A percentile compares a stretch with the other conserved stretches of the same genome.
Conservation (phyloP, 768 basidiomycete species). For the Naganishia antarctica region DNA sequence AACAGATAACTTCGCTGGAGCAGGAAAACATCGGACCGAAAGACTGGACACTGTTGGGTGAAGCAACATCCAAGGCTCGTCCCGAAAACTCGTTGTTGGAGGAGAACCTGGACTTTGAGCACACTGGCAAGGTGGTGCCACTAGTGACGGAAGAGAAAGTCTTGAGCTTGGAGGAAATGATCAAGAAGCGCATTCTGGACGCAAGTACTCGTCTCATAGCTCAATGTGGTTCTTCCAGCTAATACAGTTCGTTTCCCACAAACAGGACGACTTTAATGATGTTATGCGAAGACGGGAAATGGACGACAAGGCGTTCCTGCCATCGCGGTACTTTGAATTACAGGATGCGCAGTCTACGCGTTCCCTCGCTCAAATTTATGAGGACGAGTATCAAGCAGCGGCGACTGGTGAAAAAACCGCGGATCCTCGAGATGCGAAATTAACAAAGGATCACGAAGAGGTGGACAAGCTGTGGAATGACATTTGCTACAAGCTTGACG, state of each 20-base stretch:
- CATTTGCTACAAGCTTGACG: constrained; percentile 82
- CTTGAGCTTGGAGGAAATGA: constrained; percentile 74
- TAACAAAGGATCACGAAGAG: constrained; percentile 81
- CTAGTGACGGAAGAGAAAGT: constrained; percentile 84
- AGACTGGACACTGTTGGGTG: constrained; percentile 89
- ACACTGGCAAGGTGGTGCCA: constrained; percentile 77
- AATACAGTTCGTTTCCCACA: too few species aligned
- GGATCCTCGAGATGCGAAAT: constrained; percentile 81
- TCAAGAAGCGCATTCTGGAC: constrained; percentile 81
- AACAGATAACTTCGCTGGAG: constrained; percentile 78
- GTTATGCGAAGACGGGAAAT: constrained; percentile 73
- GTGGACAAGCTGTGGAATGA: constrained; percentile 77
- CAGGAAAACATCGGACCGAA: constrained; percentile 80
- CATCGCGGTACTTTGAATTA: constrained; percentile 80
- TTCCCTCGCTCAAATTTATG: constrained; percentile 92
- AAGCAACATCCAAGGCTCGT: constrained; percentile 72
- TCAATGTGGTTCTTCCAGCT: too few species aligned
- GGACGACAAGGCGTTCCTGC: constrained; percentile 83
- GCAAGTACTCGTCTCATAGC: too few species aligned
- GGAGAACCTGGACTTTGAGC: constrained; percentile 92
- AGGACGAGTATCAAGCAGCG: constrained; percentile 76
- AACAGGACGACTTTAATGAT: constrained; percentile 73
- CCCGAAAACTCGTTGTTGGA: constrained; percentile 88
- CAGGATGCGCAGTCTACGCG: constrained; percentile 81
- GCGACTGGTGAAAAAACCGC: constrained; percentile 56